Base-by-base conservation (phyloP, 352 stramenopile genomes). In the Pythium rhizo-oryzae region DNA sequence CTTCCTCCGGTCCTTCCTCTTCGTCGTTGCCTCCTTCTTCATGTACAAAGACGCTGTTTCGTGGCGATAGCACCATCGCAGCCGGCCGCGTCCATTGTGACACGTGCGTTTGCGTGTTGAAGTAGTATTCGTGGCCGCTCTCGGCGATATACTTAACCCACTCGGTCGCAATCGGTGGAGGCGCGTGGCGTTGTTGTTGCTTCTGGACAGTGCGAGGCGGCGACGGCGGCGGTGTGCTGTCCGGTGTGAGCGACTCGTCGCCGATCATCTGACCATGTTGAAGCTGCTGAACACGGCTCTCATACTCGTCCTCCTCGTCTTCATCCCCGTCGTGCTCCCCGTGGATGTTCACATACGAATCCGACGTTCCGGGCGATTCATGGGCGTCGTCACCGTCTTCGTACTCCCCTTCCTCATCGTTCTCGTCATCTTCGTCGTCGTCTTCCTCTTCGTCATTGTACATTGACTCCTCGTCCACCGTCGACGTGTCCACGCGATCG, bases 101-200 rank as follows among this genome's bases (percentile, higher is more conserved):
- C 21, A 80, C 77, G 0, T 89, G 73, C 0, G 81, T 90, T 4
- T 53, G 57, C 0, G 71, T 57, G 33, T 92, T 94, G 73, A 91
- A 94, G 71, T 90, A 93, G 60, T 94, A 94, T 21, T 75, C 65
- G 35, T 83, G 65, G 7, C 84, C 84, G 12, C 75, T 73, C 46
- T 91, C 85, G 0, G 81, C 85, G 18, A 62, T 16, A 54, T 75
- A 75, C 39, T 65, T 67, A 51, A 69, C 44, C 69, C 69, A 75
- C 15, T 71, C 69, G 0, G 6, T 59, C 1, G 49, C 49, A 7
- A 61, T 7, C 8, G 52, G 35, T 7, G 46, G 43, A 11, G 59
- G 53, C 18, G 37, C 15, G 37, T n/a, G 53, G 1, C 33, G 53
- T 18, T 47, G 53, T 13, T 47, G 33, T 12, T 59, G 18, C 7